A percentile compares a stretch with the other conserved stretches of the same genome.
Conservation (phyloP, 2,329 filamentous ascomycete species). For the Penicillium thymicola region DNA sequence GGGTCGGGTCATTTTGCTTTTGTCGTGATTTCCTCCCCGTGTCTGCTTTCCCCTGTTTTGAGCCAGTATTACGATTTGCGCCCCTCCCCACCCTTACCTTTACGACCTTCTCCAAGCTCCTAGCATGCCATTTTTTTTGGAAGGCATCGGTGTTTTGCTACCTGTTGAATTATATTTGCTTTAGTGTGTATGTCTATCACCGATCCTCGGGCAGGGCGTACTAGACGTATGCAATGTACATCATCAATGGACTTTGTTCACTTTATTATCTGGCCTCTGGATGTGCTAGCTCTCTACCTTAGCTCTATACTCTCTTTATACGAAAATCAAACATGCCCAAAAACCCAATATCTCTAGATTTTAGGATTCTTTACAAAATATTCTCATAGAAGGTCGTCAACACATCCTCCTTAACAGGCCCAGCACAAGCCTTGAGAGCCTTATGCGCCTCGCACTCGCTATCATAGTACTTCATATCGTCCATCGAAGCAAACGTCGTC, state of each 20-base stretch:
- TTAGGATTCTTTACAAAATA: constrained; percentile 24
- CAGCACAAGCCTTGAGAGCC: constrained; percentile 42
- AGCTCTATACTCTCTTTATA: not conserved
- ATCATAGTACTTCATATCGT: constrained; percentile 71
- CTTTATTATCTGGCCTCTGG: not conserved
- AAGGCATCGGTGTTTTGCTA: constrained; percentile 16
- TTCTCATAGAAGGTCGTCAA: constrained; percentile 40
- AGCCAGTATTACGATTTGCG: constrained; percentile 8
- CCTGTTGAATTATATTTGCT: constrained; percentile 4
- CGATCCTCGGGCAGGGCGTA: constrained; percentile 8
- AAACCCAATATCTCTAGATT: not conserved
- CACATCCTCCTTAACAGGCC: constrained; percentile 35
- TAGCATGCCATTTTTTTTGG: constrained; percentile 14
- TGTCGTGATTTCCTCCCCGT: not conserved
- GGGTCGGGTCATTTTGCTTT: constrained; percentile 17
- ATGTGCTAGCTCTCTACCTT: too few species aligned
- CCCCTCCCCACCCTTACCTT: not conserved
- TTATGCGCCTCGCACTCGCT: constrained; percentile 55
- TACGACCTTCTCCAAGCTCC: constrained; percentile 10
- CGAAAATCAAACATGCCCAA: not conserved
- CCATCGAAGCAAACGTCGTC: constrained; percentile 61
- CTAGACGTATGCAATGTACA: constrained; percentile 28
- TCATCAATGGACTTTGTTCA: constrained; percentile 17
- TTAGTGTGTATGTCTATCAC: constrained; percentile 9
- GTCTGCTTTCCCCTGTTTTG: not conserved